A percentile compares a stretch with the other conserved stretches of the same genome.
Conservation (phyloP, 192 early-diverging fungal species). For the Coemansia sp. region DNA sequence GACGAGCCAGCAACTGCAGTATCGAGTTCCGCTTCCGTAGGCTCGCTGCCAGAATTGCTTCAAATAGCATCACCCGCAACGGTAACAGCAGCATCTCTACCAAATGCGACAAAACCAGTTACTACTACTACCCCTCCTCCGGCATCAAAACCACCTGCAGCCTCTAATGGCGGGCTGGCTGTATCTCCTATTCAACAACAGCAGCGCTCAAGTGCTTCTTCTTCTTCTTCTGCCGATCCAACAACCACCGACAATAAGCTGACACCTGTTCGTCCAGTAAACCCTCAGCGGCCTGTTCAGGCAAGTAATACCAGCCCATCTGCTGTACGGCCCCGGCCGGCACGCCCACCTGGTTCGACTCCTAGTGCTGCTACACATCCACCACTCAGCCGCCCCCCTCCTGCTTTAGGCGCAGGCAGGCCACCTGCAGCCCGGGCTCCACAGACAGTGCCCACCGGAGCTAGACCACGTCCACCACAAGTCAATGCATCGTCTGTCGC, state of each 20-base stretch:
- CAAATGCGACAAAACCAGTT: neutral
- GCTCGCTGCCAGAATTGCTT: neutral
- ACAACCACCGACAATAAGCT: neutral
- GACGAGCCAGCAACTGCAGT: neutral
- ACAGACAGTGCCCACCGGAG: conserved; percentile 8
- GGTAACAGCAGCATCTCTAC: neutral
- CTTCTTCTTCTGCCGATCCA: neutral
- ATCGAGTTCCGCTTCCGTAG: neutral
- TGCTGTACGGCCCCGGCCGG: conserved; percentile 14
- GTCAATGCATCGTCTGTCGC: neutral
- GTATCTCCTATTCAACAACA: neutral
- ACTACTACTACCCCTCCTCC: neutral
- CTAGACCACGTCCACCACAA: conserved; percentile 28
- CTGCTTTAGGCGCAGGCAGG: neutral
- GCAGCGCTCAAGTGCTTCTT: neutral
- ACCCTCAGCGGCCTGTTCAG: conserved; percentile 8
- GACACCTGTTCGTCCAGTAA: neutral
- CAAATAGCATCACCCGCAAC: neutral
- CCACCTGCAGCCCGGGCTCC: neutral
- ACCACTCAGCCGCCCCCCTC: neutral
- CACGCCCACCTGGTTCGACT: conserved; percentile 8
- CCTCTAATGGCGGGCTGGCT: neutral
- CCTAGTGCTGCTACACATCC: neutral
- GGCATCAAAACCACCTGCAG: neutral
- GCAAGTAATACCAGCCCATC: neutral